These are phyloP conservation scores for Wickerhamiella infanticola DNA, from an alignment of 1,139 yeast species.

Conservation along the genomic window DNA sequence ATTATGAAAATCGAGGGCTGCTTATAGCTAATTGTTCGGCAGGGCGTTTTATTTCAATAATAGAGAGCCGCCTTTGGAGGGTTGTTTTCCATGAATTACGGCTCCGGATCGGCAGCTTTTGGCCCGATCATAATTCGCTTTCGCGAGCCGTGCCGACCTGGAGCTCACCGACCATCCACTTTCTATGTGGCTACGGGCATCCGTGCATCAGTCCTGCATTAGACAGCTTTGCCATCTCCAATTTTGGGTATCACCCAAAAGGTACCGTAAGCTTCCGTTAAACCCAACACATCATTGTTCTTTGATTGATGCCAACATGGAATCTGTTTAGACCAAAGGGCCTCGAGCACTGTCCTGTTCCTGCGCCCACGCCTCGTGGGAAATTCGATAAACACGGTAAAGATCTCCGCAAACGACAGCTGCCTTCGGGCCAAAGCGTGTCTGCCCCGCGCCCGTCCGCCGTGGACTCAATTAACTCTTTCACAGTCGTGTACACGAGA, in stretches of 20 bases:
- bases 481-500: background rate
- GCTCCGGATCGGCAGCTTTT: too few relatives aligned
- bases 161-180: too few relatives aligned
- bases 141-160: too few relatives aligned
- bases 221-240: background rate
- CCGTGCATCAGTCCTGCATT: too few relatives aligned
- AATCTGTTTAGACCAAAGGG: slow-evolving; percentile 30
- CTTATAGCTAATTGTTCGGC: too few relatives aligned
- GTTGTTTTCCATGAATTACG: too few relatives aligned
- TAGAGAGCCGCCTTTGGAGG: too few relatives aligned
- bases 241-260: background rate
- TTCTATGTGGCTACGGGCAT: too few relatives aligned
- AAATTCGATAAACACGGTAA: too few relatives aligned
- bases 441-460: background rate
- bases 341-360: slow-evolving; percentile 3
- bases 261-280: background rate
- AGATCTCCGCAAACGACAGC: background rate
- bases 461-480: background rate
- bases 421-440: background rate
- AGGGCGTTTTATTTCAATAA: too few relatives aligned
- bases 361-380: background rate
- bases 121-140: too few relatives aligned
- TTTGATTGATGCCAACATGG: slow-evolving; percentile 11
- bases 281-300: background rate
- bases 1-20: too few relatives aligned